Percentiles rank a stretch among this genome's conserved stretches.
Conservation (phyloP, 495 filamentous ascomycete species). For the Polyplosphaeria fusca region DNA sequence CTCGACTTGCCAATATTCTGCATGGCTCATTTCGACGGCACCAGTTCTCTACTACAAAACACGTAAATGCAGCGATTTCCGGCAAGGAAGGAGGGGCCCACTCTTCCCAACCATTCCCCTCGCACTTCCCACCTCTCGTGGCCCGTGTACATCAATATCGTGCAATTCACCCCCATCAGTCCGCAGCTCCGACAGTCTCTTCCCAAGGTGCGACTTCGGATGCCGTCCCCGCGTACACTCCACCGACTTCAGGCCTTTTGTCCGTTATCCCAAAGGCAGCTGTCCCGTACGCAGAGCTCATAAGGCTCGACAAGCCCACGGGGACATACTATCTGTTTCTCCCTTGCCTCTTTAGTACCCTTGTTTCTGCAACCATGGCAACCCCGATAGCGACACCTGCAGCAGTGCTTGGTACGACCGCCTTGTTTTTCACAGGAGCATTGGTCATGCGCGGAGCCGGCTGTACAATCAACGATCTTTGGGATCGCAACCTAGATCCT, state of each 20-base stretch:
- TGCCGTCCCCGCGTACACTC: conserved; percentile 51
- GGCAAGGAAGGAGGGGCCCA: too few relatives aligned
- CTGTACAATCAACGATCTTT: conserved; percentile 95
- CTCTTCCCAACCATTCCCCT: too few relatives aligned
- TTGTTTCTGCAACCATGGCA: conserved; percentile 59
- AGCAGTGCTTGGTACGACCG: conserved; percentile 58
- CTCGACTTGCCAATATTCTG: too few relatives aligned
- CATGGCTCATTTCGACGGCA: too few relatives aligned
- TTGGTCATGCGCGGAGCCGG: conserved; percentile 97
- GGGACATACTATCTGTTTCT: conserved; percentile 96
- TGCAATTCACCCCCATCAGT: too few relatives aligned
- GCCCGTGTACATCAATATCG: too few relatives aligned
- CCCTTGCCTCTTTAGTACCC: conserved; percentile 88
- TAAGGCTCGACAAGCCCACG: conserved; percentile 89
- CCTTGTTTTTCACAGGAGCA: conserved; percentile 83
- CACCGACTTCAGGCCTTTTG: conserved; percentile 72
- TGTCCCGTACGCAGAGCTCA: conserved; percentile 91
- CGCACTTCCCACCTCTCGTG: too few relatives aligned
- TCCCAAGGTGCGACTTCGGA: too few relatives aligned
- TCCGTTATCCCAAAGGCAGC: conserved; percentile 70
- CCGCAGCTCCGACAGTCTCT: too few relatives aligned
- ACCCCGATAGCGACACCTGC: conserved; percentile 56
- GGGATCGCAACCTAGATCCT: conserved; percentile 90
- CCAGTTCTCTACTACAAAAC: too few relatives aligned
- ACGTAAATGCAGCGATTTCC: too few relatives aligned